Conservation (phyloP, 2,329 filamentous ascomycete species). For the Cladophialophora immunda region DNA sequence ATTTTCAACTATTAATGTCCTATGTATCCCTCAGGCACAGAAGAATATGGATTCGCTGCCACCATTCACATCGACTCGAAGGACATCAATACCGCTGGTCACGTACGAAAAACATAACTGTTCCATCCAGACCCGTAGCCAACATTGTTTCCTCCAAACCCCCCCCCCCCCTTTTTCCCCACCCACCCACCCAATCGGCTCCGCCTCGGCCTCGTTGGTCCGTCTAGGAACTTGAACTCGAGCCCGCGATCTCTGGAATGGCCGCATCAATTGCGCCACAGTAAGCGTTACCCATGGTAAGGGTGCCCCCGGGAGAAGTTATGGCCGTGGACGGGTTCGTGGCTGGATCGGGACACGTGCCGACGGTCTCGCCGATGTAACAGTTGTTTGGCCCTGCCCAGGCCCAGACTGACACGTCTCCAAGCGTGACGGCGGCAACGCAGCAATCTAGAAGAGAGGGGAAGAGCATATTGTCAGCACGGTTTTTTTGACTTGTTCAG, state of each 20-base stretch:
- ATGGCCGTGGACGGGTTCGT: not conserved
- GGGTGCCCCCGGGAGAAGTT: no score
- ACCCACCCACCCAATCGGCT: no score
- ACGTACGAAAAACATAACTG: no score
- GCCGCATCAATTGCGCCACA: not conserved
- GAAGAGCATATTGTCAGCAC: not conserved
- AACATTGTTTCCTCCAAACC: not conserved
- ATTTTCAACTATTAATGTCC: no score
- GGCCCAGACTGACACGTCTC: not conserved
- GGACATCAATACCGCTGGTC: no score
- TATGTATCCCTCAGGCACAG: no score
- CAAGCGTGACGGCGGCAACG: not conserved
- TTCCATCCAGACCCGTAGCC: not conserved
- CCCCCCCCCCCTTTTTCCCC: no score
- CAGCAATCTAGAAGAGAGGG: not conserved
- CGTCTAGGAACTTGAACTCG: not conserved
- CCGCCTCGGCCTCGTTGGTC: no score
- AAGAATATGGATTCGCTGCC: no score
- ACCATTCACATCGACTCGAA: no score
- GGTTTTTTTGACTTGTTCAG: no score
- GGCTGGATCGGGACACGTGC: not conserved
- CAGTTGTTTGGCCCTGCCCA: not conserved
- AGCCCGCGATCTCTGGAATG: not conserved
- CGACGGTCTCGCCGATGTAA: not conserved
- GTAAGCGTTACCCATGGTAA: not conserved